phyloP scores from a whole-genome alignment of 805 yeast species.

The Barnettozyma vustinii region DNA sequence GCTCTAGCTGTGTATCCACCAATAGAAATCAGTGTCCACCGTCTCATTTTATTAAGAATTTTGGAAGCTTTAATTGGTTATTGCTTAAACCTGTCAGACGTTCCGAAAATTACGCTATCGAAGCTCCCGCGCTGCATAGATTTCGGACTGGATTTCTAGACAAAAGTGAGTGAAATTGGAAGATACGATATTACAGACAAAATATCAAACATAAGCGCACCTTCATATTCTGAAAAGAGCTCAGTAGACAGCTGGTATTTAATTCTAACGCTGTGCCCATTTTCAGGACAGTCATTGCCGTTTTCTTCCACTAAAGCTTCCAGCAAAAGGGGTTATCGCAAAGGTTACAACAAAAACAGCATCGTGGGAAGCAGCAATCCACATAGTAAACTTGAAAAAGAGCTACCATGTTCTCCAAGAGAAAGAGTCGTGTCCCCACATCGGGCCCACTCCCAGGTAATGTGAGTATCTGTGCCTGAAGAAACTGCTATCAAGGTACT shows the following conservation, averaged over 20 bases:
- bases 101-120: neutral
- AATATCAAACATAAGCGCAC: neutral
- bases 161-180: neutral
- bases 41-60: no score
- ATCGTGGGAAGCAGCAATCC: neutral
- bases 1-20: no score
- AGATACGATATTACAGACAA: neutral
- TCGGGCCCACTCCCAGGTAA: constrained; percentile 11
- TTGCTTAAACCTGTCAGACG: neutral
- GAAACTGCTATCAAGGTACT: constrained; percentile 3
- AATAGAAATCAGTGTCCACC: no score
- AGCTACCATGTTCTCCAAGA: constrained; percentile 6
- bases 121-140: neutral
- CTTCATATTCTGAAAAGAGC: neutral
- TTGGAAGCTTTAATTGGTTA: no score
- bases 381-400: neutral
- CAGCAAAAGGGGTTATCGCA: neutral
- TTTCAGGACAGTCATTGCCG: neutral
- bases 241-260: neutral
- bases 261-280: neutral
- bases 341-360: neutral
- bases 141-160: neutral
- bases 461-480: neutral
- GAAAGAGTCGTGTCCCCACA: constrained; percentile 12
- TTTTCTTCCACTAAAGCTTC: neutral